These are phyloP conservation scores for Talaromyces sp. DNA, from an alignment of 2,329 filamentous ascomycete species.

Conservation along the genomic window DNA sequence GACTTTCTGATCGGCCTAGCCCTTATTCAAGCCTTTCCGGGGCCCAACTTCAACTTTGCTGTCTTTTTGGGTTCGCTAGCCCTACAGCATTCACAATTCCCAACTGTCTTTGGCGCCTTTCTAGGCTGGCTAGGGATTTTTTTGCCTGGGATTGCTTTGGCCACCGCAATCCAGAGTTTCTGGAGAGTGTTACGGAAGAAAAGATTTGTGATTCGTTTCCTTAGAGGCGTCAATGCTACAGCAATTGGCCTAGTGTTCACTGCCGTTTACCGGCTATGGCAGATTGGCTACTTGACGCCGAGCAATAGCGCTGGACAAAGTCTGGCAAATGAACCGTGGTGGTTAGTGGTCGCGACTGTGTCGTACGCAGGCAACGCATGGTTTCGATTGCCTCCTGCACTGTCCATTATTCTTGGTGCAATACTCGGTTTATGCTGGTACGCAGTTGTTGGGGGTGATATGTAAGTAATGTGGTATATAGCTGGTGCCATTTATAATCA, in stretches of 20 bases:
- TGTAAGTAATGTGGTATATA: too few relatives aligned
- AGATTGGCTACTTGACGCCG: conserved; percentile 54
- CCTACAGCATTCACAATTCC: conserved; percentile 26
- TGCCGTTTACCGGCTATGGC: conserved; percentile 58
- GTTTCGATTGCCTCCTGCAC: conserved; percentile 40
- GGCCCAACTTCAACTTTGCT: conserved; percentile 48
- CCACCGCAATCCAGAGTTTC: conserved; percentile 39
- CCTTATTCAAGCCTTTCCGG: conserved; percentile 64
- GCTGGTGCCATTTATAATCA: too few relatives aligned
- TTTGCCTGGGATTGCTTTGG: conserved; percentile 29
- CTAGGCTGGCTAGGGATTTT: conserved; percentile 46
- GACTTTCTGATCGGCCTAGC: conserved; percentile 70
- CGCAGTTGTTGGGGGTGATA: conserved; percentile 31
- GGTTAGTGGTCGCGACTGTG: conserved; percentile 54
- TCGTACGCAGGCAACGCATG: conserved; percentile 45
- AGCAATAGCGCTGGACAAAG: conserved; percentile 45
- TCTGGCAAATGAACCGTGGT: conserved; percentile 56
- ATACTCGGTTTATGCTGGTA: conserved; percentile 45
- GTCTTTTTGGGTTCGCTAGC: conserved; percentile 53
- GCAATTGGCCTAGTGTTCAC: conserved; percentile 59
- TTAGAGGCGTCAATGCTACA: conserved; percentile 54
- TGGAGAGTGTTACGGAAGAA: conserved; percentile 47
- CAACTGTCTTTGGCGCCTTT: conserved; percentile 42
- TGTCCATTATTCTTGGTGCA: conserved; percentile 43
- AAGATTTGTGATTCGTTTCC: conserved; percentile 42